Base-by-base conservation (phyloP, 1,284 basidiomycete species). In the Cryptococcus sp. region DNA sequence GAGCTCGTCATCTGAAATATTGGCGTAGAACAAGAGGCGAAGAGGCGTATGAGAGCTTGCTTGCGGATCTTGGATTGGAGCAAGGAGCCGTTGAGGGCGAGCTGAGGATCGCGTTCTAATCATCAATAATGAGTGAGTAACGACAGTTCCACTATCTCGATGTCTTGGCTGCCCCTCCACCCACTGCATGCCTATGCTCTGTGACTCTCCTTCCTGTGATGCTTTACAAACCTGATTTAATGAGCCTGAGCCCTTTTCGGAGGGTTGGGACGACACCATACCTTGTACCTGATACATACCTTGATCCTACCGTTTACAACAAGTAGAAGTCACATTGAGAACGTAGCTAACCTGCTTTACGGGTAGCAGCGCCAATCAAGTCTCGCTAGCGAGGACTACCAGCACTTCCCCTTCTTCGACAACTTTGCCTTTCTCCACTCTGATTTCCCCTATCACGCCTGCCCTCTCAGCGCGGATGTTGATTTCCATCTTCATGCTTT, bases 401-500 rank as follows among this genome's bases (percentile, higher is more conserved):
- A 95, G 76, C 68, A 89, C 87, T 67, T 81, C 80, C 1, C 91
- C 92, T 76, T 96, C 93, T 65, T 89, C 87, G 2, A 94, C 90
- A 85, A 93, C 90, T 72, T 90, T 87, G 5, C 90, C 91, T 66
- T 88, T 87, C 72, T 78, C 82, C 68, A 88, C 90, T n/a, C 84
- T 85, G 8, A 94, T 83, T 41, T 82, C 81, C 64, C 81, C 85
- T 3, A 94, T 86, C 7, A 86, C 80, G 11, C 90, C 92, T 45
- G 82, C 80, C 5, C 81, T 80, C 55, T 84, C 82, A 13, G 89
- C 86, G 58, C 91, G 83, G 66, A 96, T 75, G 45, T 89, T 89
- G 50, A 89, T 94, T 80, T 93, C 92, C 63, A 91, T 94, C 84
- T 96, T 96, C 93, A 95, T 96, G 69, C 91, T 93, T 80, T 95